Percentiles rank a stretch among this genome's conserved stretches.
Evolutionary conservation across 2,329 filamentous ascomycete species (phyloP).

Genomic region (Onygenales sp.): DNA sequence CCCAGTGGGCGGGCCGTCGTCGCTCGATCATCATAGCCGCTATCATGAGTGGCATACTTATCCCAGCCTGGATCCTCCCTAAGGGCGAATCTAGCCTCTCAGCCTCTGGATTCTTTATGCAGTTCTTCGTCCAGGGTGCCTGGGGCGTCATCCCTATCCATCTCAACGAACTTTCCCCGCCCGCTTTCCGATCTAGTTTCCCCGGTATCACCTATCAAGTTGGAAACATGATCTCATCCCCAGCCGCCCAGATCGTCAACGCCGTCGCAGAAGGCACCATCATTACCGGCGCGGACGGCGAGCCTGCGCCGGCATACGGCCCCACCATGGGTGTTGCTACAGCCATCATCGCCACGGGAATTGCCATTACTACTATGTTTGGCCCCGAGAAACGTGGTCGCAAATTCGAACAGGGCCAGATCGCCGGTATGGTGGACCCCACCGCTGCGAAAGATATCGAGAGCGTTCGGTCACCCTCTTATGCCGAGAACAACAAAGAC

Average conservation of each 20-base stretch:
- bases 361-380: conserved; percentile 56
- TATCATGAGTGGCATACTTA: conserved; percentile 57
- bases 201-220: conserved; percentile 57
- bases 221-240: conserved; percentile 52
- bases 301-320: conserved; percentile 59
- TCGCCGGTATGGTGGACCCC: conserved; percentile 31
- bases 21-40: conserved; percentile 45
- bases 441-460: too few species aligned
- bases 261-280: conserved; percentile 56
- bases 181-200: conserved; percentile 52
- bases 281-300: conserved; percentile 45
- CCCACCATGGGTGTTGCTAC: conserved; percentile 68
- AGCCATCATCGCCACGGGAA: conserved; percentile 64
- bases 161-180: conserved; percentile 55
- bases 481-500: too few species aligned
- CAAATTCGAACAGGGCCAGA: conserved; percentile 53
- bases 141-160: conserved; percentile 66
- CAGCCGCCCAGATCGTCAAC: conserved; percentile 67
- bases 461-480: too few species aligned
- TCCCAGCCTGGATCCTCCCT: conserved; percentile 64
- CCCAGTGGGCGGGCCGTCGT: conserved; percentile 66
- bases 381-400: conserved; percentile 67
- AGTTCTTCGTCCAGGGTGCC: conserved; percentile 68
- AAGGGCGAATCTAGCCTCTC: conserved; percentile 38
- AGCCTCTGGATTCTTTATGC: conserved; percentile 77